Base-by-base conservation (phyloP, 2,329 filamentous ascomycete species). In the Penicillium sp. region DNA sequence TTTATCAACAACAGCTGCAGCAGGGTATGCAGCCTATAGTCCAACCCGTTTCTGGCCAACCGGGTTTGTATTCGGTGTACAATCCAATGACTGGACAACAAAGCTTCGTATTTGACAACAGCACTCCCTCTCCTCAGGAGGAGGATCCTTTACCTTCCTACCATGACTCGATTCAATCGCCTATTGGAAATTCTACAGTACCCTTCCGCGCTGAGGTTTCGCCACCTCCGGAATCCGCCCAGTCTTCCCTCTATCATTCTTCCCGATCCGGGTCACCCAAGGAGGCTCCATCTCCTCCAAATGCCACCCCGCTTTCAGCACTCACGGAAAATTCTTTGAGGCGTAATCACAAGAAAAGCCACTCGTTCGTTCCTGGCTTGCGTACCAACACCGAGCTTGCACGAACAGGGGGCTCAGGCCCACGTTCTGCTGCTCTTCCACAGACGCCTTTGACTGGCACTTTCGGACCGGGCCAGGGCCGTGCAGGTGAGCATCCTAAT, bases 311-410 rank as follows among this genome's bases (percentile, higher is more conserved):
- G 42, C 83, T 96, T 53, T 91, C 91, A 52, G 91, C 91, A 26
- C 90, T 91, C 58, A 95, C 91, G 55, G 90, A 89, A 63, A 94
- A 92, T 67, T 91, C 91, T 46, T 96, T 96, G 81, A 92, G 92
- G 61, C 90, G 91, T 58, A 89, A 90, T 56, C 93, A 97, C 76
- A 94, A 95, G 81, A 97, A 97, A 83, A 84, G 85, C 11, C 84
- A 86, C 21, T 96, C 93, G 5, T 81, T 92, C 55, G 80, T 81
- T 52, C 78, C 84, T 59, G 78, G 78, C 53, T 69, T 74, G 57
- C 76, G 77, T 52, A 81, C 81, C 51, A 82, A 82, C 61, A 84
- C 83, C 64, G 72, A 74, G 30, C 69, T 47, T 66, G 75, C 46
- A 74, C 78, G 52, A 68, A 73, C 38, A 68, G 79, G 80, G 49